These are phyloP conservation scores for Phoma sp. DNA, from an alignment of 2,329 filamentous ascomycete genomes.

Conservation along the genomic window DNA sequence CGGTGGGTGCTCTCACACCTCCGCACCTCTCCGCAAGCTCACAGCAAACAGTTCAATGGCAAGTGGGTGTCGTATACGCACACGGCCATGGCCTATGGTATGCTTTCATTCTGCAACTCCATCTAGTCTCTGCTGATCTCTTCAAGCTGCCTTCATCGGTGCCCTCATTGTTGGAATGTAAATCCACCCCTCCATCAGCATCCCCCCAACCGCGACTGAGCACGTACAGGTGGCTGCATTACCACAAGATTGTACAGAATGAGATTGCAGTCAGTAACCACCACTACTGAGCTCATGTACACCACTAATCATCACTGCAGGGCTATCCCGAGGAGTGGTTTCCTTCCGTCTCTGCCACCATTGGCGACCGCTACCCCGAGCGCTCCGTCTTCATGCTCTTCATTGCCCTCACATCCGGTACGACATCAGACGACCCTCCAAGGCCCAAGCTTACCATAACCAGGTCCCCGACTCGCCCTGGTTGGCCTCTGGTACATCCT, in stretches of 20 bases:
- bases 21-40: slow-evolving; percentile 35
- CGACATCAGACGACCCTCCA: background rate
- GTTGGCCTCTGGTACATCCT: slow-evolving; percentile 92
- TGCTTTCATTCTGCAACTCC: background rate
- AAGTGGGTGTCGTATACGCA: slow-evolving; percentile 91
- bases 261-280: slow-evolving; percentile 72
- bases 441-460: slow-evolving; percentile 14
- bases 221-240: slow-evolving; percentile 73
- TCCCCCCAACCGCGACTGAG: slow-evolving; percentile 29
- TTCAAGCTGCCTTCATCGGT: slow-evolving; percentile 79
- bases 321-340: slow-evolving; percentile 86
- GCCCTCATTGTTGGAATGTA: slow-evolving; percentile 77
- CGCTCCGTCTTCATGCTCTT: slow-evolving; percentile 97
- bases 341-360: slow-evolving; percentile 93
- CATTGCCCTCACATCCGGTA: slow-evolving; percentile 92
- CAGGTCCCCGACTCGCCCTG: slow-evolving; percentile 87
- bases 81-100: slow-evolving; percentile 81
- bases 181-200: slow-evolving; percentile 8
- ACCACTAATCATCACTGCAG: slow-evolving; percentile 33
- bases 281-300: background rate
- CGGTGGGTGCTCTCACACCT: slow-evolving; percentile 52
- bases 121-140: slow-evolving; percentile 17
- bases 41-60: slow-evolving; percentile 69
- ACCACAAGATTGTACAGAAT: slow-evolving; percentile 96
- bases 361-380: slow-evolving; percentile 96